These are phyloP conservation scores for Lepidium sativum DNA, from an alignment of 345 rosid genomes.

Conservation along the genomic window DNA sequence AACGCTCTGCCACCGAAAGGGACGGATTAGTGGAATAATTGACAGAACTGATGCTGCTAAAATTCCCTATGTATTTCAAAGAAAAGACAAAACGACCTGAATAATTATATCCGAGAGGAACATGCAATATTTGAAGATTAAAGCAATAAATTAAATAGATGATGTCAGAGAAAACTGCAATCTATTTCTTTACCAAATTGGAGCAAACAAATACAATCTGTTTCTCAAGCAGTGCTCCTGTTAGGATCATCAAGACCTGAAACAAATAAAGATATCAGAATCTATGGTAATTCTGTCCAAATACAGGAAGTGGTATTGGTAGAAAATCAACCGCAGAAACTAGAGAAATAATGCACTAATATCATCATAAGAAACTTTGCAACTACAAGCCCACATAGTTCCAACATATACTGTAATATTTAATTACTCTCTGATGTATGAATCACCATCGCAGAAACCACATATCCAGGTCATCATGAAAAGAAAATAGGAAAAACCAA, in stretches of 20 bases:
- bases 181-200: constrained; percentile 56
- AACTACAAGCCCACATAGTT: not conserved
- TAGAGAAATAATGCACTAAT: not conserved
- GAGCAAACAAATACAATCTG: constrained; percentile 85
- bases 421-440: not conserved
- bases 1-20: constrained; percentile 94
- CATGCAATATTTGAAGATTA: not conserved
- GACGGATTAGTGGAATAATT: constrained; percentile 69
- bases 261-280: not conserved
- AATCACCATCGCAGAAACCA: not conserved
- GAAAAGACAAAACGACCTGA: not conserved
- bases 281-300: no score
- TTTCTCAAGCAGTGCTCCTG: constrained; percentile 85
- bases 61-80: constrained; percentile 49
- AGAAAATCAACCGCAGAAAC: no score
- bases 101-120: not conserved
- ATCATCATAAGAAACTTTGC: not conserved
- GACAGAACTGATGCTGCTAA: constrained; percentile 80
- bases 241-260: constrained; percentile 73
- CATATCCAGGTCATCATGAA: not conserved
- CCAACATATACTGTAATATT: not conserved
- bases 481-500: not conserved
- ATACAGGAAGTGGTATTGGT: no score
- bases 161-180: not conserved
- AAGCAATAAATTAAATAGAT: not conserved